Evolutionary conservation across 371 early-diverging fungal species (phyloP), one percentile per base, ranked within the genome.

Genomic region (Mortierella sp.): DNA sequence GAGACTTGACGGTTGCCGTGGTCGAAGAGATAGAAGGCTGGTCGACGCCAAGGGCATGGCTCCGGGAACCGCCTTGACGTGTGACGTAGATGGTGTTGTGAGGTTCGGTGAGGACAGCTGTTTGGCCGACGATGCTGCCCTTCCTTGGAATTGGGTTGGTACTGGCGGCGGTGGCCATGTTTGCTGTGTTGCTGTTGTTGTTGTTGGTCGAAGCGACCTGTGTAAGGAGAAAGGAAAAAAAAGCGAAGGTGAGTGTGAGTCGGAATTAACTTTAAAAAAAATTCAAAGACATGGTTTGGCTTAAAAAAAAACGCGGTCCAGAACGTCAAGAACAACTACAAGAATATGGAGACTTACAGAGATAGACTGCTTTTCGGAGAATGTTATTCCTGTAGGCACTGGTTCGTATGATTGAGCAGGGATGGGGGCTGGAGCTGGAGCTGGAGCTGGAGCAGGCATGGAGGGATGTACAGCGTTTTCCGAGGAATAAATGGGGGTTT

Each of bases 61-160:
- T 73, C 21, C 74, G 71, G 10, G 74, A 42, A n/a, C 79, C 79
- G 28, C 73, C 83, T 10, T 58, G 83, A 10, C 38, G n/a, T 5
- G 80, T 50, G 14, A 83, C 83, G 42, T 83, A 83, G 70, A 83
- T 48, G 48, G 79, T 78, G n/a, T 65, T 63, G 31, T 63, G 45
- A 38, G 73, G 48, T 31, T 26, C 57, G 6, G 24, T 7, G 11
- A 63, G n/a, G 24, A 65, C 2, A 8, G 72, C 58, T 45, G 78
- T 54, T 45, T 47, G 70, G 2, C 24, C 34, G 21, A 6, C 63
- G 44, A 28, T n/a, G 52, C 57, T 31, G 70, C 10, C 38, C 48
- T 6, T 34, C 65, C 34, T 50, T 52, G 11, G 38, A 38, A n/a
- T 14, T 14, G 60, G 44, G 68, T 60, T 65, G 38, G 24, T 65